These are phyloP conservation scores for Moricandia moricandioides DNA, from an alignment of 345 rosid species.

Conservation along the genomic window DNA sequence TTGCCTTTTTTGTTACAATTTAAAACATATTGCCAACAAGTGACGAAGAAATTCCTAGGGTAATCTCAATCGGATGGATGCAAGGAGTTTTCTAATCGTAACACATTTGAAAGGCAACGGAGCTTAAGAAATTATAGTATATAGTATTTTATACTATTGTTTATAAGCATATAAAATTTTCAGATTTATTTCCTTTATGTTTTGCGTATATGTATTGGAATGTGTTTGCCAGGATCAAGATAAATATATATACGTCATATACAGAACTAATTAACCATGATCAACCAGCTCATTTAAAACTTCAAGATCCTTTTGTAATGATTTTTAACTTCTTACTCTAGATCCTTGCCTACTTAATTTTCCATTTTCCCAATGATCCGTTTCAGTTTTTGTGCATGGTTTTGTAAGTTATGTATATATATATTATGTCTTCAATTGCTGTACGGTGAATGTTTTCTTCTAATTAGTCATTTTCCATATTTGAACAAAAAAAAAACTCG, in stretches of 20 bases:
- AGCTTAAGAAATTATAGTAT: neutral
- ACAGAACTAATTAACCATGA: neutral
- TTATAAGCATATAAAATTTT: too few relatives aligned
- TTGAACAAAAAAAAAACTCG: too few relatives aligned
- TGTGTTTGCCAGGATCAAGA: neutral
- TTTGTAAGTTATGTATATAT: neutral
- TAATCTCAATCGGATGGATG: neutral
- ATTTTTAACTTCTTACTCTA: neutral
- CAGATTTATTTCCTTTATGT: neutral
- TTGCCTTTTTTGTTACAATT: neutral
- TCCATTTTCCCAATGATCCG: neutral
- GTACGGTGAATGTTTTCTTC: neutral
- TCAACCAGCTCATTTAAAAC: neutral
- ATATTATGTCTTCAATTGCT: neutral
- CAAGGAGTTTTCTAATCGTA: neutral
- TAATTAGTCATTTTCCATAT: neutral
- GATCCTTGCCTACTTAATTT: neutral
- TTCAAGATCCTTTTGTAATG: neutral
- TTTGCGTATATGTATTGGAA: neutral
- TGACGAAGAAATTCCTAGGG: too few relatives aligned
- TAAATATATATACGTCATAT: neutral
- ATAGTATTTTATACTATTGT: too few relatives aligned
- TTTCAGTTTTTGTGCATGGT: neutral
- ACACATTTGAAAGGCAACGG: neutral
- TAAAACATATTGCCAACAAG: too few relatives aligned